phyloP scores from a whole-genome alignment of 179 eudicot species.

The Patellifolia procumbens region DNA sequence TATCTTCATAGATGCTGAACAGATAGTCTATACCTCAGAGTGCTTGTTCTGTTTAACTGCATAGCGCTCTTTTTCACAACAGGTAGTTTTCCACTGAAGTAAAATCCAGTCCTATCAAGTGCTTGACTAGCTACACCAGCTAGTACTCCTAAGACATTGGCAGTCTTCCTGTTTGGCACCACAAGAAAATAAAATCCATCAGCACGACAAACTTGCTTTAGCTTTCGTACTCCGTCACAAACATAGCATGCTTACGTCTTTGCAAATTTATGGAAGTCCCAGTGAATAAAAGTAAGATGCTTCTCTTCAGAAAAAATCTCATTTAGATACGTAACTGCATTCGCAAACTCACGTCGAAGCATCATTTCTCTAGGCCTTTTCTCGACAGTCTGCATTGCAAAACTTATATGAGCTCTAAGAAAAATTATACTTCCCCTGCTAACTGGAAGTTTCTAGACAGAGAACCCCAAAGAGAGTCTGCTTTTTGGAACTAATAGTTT shows the following conservation, averaged over 20 bases:
- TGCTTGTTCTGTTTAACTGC: constrained; percentile 61
- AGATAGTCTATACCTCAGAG: constrained; percentile 52
- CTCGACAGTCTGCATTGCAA: constrained; percentile 78
- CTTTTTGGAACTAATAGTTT: too few species aligned
- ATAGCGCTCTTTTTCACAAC: constrained; percentile 54
- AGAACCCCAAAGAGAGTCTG: not conserved
- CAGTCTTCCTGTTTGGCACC: constrained; percentile 72
- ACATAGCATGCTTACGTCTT: constrained; percentile 65
- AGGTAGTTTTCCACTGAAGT: constrained; percentile 78
- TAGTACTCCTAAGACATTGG: constrained; percentile 92
- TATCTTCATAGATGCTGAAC: not conserved
- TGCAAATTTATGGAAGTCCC: constrained; percentile 98
- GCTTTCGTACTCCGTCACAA: not conserved
- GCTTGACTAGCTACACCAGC: constrained; percentile 90
- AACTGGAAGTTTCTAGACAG: not conserved
- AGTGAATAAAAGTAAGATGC: constrained; percentile 80
- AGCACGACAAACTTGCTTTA: not conserved
- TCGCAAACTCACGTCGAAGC: constrained; percentile 91
- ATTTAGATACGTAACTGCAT: constrained; percentile 92
- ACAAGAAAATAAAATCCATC: constrained; percentile 24
- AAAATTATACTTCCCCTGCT: too few species aligned
- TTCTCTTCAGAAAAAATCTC: constrained; percentile 75
- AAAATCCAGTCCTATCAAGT: constrained; percentile 93
- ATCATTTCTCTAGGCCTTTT: constrained; percentile 98
- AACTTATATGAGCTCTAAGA: constrained; percentile 17